Evolutionary conservation across 257 asterid species (phyloP), one percentile per base, ranked within the genome.

Genomic region (Linaria vulgaris): DNA sequence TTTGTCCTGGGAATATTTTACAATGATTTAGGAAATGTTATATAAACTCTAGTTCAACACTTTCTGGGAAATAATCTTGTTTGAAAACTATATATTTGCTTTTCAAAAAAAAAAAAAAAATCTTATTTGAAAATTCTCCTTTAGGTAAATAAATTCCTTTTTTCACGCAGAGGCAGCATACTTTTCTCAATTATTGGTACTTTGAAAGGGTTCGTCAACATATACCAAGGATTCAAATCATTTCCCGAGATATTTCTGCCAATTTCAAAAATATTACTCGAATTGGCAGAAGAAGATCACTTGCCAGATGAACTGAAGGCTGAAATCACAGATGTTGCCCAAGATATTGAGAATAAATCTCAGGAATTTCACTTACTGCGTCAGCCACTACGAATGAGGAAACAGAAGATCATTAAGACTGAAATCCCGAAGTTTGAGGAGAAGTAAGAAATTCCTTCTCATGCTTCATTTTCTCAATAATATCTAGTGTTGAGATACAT

Each of bases 201-300:
- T 31, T 86, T 94, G 37, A 76, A 70, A 80, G 96, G 96, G 66
- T 94, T 82, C 60, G 74, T 82, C 46, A 62, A 59, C 71, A 66
- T 74, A 20, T 84, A 75, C 34, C 80, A 72, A 64, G 86, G 69
- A 69, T 67, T 84, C 59, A 84, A 78, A 45, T 88, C 96, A 53
- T 94, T 90, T 63, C 95, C 97, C 0, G 99, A 94, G 80, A 83
- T 90, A 68, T 85, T 94, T 75, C 43, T 74, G 74, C 96, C 97
- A 12, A 70, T 87, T 54, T 68, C n/a, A n/a, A n/a, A n/a, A n/a
- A n/a, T n/a, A n/a, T n/a, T n/a, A n/a, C 59, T 39, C 1, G 85
- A 74, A 56, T 75, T 94, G 67, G 80, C 72, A 0, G 82, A 75
- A 49, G 85, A 84, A 74, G n/a, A n/a, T n/a, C n/a, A n/a, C n/a